phyloP scores from a whole-genome alignment of 2,329 filamentous ascomycete species.

The Hypocrella siamensis region DNA sequence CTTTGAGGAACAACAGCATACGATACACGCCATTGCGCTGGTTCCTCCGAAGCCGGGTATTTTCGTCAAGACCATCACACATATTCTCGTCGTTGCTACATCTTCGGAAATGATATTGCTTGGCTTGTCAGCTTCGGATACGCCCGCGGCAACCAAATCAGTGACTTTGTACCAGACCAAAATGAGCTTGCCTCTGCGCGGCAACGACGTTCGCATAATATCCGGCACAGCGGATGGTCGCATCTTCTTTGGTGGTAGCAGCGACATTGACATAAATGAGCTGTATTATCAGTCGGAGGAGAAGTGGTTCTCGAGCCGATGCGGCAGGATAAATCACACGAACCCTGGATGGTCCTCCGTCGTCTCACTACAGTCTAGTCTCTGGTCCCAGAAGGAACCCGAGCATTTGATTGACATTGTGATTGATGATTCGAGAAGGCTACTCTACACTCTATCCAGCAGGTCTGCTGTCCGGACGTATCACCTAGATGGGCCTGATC shows the following conservation, averaged over 20 bases:
- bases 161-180: slow-evolving; percentile 78
- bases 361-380: slow-evolving; percentile 31
- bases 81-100: slow-evolving; percentile 81
- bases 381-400: slow-evolving; percentile 33
- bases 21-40: slow-evolving; percentile 81
- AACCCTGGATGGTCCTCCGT: slow-evolving; percentile 55
- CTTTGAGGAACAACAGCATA: slow-evolving; percentile 76
- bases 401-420: slow-evolving; percentile 67
- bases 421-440: slow-evolving; percentile 73
- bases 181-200: slow-evolving; percentile 65
- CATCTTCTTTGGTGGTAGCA: slow-evolving; percentile 78
- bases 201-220: slow-evolving; percentile 63
- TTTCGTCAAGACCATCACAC: slow-evolving; percentile 72
- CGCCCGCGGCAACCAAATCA: slow-evolving; percentile 51
- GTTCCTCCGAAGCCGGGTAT: slow-evolving; percentile 74
- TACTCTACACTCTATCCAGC: slow-evolving; percentile 84
- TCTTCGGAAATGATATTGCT: slow-evolving; percentile 71
- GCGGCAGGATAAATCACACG: slow-evolving; percentile 79
- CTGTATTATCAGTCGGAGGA: slow-evolving; percentile 95
- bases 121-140: slow-evolving; percentile 58
- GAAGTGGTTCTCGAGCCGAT: slow-evolving; percentile 84
- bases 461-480: slow-evolving; percentile 83
- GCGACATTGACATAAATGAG: slow-evolving; percentile 80
- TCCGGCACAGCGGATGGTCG: slow-evolving; percentile 71
- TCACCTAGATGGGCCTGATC: slow-evolving; percentile 56